phyloP scores from a whole-genome alignment of 352 stramenopile genomes.

The Phytophthora citricola region DNA sequence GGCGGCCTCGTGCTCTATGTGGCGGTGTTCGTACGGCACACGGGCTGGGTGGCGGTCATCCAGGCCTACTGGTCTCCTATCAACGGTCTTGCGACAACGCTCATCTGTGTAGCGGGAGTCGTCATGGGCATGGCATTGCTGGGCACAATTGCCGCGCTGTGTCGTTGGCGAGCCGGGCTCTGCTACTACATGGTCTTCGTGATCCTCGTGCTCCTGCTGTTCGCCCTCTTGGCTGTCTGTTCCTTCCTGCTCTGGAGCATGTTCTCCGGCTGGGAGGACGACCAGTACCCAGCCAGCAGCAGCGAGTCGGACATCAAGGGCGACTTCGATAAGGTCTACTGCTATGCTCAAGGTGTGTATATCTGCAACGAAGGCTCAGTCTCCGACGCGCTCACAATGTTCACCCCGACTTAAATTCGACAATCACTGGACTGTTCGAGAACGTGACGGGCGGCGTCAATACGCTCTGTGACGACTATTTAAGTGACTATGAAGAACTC shows the following conservation, averaged over 20 bases:
- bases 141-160: constrained; percentile 58
- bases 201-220: constrained; percentile 56
- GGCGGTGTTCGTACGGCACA: constrained; percentile 49
- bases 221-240: constrained; percentile 50
- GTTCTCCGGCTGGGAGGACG: constrained; percentile 50
- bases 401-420: constrained; percentile 45
- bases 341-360: constrained; percentile 73
- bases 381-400: constrained; percentile 55
- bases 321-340: constrained; percentile 73
- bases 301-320: constrained; percentile 51
- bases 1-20: constrained; percentile 62
- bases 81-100: constrained; percentile 46
- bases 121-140: constrained; percentile 63
- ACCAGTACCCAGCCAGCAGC: constrained; percentile 50
- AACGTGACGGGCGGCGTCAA: constrained; percentile 61
- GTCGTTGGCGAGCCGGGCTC: constrained; percentile 58
- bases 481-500: constrained; percentile 44
- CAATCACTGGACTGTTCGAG: constrained; percentile 37
- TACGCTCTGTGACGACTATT: constrained; percentile 57
- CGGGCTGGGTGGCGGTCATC: constrained; percentile 62
- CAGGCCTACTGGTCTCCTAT: constrained; percentile 53
- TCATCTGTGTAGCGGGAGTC: constrained; percentile 55
- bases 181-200: constrained; percentile 64
- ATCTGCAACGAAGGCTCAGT: constrained; percentile 67
- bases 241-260: constrained; percentile 55